Conservation (phyloP, 2,329 filamentous ascomycete species). For the Aspergillus fijiensis region DNA sequence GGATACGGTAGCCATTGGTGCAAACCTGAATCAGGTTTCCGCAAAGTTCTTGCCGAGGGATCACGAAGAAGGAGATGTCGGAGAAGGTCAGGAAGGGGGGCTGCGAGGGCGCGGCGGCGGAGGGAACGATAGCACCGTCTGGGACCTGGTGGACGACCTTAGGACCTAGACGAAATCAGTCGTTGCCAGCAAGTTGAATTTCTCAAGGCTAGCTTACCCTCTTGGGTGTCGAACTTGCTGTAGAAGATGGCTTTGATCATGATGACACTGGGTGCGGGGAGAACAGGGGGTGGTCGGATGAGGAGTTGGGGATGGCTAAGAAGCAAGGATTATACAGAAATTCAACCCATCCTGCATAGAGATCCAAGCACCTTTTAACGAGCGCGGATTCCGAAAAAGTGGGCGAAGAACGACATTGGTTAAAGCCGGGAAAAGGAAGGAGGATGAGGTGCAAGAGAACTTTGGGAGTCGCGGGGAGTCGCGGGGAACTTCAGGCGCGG, state of each 20-base stretch:
- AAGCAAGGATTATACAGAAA: background rate
- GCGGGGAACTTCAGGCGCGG: conserved; percentile 4
- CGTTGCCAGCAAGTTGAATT: conserved; percentile 1
- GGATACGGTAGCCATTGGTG: conserved; percentile 72
- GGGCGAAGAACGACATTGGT: background rate
- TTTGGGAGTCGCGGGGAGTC: background rate
- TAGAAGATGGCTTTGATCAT: conserved; percentile 68
- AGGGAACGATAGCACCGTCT: conserved; percentile 56
- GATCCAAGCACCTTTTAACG: background rate
- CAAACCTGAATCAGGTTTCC: conserved; percentile 77
- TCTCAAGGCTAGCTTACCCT: conserved; percentile 39
- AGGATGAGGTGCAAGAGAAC: background rate
- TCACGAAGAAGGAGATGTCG: conserved; percentile 85
- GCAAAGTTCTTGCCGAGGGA: conserved; percentile 92
- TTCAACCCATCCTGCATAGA: background rate
- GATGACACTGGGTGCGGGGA: conserved; percentile 21
- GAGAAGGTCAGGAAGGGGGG: conserved; percentile 79
- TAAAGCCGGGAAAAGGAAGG: background rate
- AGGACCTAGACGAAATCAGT: conserved; percentile 47
- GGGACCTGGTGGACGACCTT: conserved; percentile 66
- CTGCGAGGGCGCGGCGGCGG: conserved; percentile 48
- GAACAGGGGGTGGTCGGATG: background rate
- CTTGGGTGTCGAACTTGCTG: conserved; percentile 63
- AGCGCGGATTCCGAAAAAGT: background rate
- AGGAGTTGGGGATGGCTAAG: background rate